Evolutionary conservation across 768 basidiomycete species (phyloP).

Genomic region (Boletus eberwhitei): DNA sequence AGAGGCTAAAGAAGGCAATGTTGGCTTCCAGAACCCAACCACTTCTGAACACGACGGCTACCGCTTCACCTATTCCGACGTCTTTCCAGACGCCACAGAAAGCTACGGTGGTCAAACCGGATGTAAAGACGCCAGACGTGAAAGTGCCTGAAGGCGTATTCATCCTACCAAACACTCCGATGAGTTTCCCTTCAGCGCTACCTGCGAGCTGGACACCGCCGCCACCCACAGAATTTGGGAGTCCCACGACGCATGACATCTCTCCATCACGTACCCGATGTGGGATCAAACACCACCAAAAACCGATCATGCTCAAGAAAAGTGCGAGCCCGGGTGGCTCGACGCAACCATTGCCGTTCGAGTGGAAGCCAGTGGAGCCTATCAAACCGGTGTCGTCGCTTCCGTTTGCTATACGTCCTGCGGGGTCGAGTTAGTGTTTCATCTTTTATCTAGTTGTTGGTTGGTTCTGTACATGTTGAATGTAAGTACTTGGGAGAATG

Average conservation of each 20-base stretch:
- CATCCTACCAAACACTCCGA: slow-evolving; percentile 16
- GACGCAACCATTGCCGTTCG: slow-evolving; percentile 14
- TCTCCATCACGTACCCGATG: slow-evolving; percentile 25
- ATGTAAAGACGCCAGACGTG: not conserved
- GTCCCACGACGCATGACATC: slow-evolving; percentile 9
- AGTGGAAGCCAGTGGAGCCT: slow-evolving; percentile 26
- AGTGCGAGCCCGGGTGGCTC: not conserved
- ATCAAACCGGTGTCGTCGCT: slow-evolving; percentile 21
- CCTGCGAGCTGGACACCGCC: slow-evolving; percentile 22
- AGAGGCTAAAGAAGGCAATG: slow-evolving; percentile 65
- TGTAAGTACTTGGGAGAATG: not conserved
- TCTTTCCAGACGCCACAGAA: slow-evolving; percentile 32
- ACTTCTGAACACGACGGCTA: slow-evolving; percentile 57
- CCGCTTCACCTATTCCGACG: slow-evolving; percentile 13
- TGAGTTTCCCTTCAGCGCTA: slow-evolving; percentile 23
- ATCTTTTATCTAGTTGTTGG: not conserved
- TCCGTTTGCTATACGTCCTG: slow-evolving; percentile 24
- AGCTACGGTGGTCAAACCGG: slow-evolving; percentile 6
- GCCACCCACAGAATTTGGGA: slow-evolving; percentile 15
- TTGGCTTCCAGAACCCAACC: slow-evolving; percentile 60
- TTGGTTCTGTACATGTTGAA: not conserved
- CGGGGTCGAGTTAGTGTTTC: slow-evolving; percentile 11
- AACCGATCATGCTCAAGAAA: slow-evolving; percentile 33
- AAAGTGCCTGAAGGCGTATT: slow-evolving; percentile 1
- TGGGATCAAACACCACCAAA: slow-evolving; percentile 33